Evolutionary conservation across 306 rosid species (phyloP).

Genomic region (Castanea mollissima): DNA sequence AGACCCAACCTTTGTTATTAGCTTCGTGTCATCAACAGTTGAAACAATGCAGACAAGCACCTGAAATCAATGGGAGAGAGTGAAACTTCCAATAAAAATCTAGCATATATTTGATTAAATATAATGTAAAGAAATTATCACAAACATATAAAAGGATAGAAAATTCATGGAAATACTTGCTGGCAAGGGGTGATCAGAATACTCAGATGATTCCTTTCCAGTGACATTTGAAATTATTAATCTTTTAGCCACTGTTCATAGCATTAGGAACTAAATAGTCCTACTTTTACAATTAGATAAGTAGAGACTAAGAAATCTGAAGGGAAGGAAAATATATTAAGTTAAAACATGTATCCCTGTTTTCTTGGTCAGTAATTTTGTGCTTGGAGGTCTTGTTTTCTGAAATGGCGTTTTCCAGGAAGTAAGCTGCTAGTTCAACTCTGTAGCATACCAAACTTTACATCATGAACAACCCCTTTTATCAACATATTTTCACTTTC

Average conservation of each 20-base stretch:
- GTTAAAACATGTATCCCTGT: not conserved
- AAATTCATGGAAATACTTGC: not conserved
- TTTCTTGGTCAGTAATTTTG: not conserved
- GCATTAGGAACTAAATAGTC: not conserved
- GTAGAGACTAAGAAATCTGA: not conserved
- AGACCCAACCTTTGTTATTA: conserved; percentile 70
- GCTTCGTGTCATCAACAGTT: conserved; percentile 87
- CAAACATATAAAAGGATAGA: not conserved
- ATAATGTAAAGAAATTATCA: not conserved
- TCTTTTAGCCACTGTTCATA: not conserved
- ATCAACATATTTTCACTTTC: not conserved
- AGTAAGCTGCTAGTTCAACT: not conserved
- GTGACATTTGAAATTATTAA: not conserved
- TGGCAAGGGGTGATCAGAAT: not conserved
- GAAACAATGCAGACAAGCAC: conserved; percentile 80
- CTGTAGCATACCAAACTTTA: not conserved
- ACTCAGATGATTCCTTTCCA: conserved; percentile 6
- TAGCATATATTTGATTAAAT: not conserved
- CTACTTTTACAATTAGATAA: not conserved
- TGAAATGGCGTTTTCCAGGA: not conserved
- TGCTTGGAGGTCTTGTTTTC: not conserved
- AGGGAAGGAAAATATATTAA: not conserved
- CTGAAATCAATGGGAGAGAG: conserved; percentile 38
- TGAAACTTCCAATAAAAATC: conserved; percentile 7
- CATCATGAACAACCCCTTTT: not conserved